These are phyloP conservation scores for Drechslerella coelobrocha DNA, from an alignment of 2,329 filamentous ascomycete genomes.

Conservation along the genomic window DNA sequence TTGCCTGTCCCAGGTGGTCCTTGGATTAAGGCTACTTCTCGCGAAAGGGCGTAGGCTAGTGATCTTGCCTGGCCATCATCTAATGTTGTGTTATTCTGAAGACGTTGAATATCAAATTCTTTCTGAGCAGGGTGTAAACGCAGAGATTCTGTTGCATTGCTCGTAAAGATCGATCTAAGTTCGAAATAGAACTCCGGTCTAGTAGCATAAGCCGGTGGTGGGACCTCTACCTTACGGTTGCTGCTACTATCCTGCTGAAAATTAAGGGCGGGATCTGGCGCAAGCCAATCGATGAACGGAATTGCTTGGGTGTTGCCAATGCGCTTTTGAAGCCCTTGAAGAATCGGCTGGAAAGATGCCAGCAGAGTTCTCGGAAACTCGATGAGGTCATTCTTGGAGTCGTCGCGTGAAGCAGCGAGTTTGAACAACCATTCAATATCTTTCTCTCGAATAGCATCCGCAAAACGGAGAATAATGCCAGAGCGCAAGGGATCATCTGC, in stretches of 20 bases:
- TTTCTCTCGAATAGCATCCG: conserved; percentile 51
- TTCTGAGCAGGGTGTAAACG: conserved; percentile 28
- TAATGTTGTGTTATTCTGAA: conserved; percentile 60
- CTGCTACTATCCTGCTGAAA: conserved; percentile 21
- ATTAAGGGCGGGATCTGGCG: conserved; percentile 54
- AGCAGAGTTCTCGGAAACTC: conserved; percentile 70
- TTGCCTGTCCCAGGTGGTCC: conserved; percentile 76
- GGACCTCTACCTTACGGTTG: conserved; percentile 55
- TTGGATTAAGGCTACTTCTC: conserved; percentile 69
- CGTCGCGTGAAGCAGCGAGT: not conserved
- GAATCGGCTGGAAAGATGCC: conserved; percentile 66
- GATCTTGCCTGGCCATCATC: conserved; percentile 65
- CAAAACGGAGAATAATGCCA: conserved; percentile 52
- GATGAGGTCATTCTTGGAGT: conserved; percentile 59
- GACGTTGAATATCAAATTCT: conserved; percentile 41
- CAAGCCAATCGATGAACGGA: conserved; percentile 63
- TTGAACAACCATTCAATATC: conserved; percentile 39
- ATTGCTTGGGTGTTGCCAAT: conserved; percentile 60
- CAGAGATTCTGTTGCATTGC: conserved; percentile 15
- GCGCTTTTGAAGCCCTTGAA: conserved; percentile 65
- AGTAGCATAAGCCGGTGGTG: conserved; percentile 64
- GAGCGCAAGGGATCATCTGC: conserved; percentile 52
- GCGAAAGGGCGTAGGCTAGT: conserved; percentile 64
- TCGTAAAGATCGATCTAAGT: conserved; percentile 55
- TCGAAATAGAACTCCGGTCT: conserved; percentile 63